A percentile compares a stretch with the other conserved stretches of the same genome.
phyloP scores from a whole-genome alignment of 768 basidiomycete genomes.

The Serendipita indica region DNA sequence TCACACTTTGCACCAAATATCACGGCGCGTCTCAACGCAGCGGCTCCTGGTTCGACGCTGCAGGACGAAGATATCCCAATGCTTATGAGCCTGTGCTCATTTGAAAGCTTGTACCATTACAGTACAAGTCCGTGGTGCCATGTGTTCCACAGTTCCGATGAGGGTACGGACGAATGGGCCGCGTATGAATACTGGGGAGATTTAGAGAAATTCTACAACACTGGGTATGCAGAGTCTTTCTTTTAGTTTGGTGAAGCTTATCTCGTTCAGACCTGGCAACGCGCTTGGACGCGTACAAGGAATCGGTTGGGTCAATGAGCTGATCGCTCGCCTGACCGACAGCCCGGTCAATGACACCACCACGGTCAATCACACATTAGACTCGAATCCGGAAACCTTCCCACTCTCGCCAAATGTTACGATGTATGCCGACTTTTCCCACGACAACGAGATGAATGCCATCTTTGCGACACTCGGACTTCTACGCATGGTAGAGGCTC shows the following conservation, averaged over 20 bases:
- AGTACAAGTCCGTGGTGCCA: slow-evolving; percentile 50
- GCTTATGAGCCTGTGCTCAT: slow-evolving; percentile 63
- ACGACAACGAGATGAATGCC: slow-evolving; percentile 74
- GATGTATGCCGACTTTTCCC: slow-evolving; percentile 68
- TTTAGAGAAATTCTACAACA: slow-evolving; percentile 63
- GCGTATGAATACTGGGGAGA: slow-evolving; percentile 58
- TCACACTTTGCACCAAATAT: slow-evolving; percentile 40
- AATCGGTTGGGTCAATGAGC: slow-evolving; percentile 77
- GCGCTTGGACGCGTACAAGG: slow-evolving; percentile 61
- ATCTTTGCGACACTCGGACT: slow-evolving; percentile 52
- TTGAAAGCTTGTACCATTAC: slow-evolving; percentile 50
- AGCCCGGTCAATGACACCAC: slow-evolving; percentile 50
- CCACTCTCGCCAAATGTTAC: slow-evolving; percentile 38
- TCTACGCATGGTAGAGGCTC: slow-evolving; percentile 11
- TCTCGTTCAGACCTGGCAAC: slow-evolving; percentile 42
- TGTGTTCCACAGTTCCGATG: slow-evolving; percentile 41
- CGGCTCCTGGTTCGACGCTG: slow-evolving; percentile 36
- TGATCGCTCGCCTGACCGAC: slow-evolving; percentile 64
- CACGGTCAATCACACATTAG: slow-evolving; percentile 62
- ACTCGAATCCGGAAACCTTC: slow-evolving; percentile 48
- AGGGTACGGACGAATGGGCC: slow-evolving; percentile 44
- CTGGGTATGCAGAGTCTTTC: slow-evolving; percentile 35
- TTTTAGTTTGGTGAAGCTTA: background rate
- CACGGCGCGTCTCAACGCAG: slow-evolving; percentile 40
- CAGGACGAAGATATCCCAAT: slow-evolving; percentile 36